Evolutionary conservation across 2,329 filamentous ascomycete species (phyloP), one percentile per base, ranked within the genome.

Genomic region (Fusarium solani-melongenae): DNA sequence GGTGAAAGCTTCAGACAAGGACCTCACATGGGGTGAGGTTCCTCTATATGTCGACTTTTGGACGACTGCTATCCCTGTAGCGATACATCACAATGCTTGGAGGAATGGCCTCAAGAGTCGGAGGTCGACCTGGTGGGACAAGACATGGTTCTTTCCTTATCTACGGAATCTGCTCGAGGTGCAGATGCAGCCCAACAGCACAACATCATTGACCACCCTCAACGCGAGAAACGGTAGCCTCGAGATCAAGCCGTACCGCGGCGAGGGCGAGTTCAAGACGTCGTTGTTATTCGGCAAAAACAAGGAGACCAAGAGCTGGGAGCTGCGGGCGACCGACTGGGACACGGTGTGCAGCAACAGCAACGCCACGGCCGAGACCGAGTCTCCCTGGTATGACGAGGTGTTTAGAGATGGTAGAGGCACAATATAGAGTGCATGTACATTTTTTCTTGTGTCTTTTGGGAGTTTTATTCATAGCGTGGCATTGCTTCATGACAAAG

Each of bases 1-100:
- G 31, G 29, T 49, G 1, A 62, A 64, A 12, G 62, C 17, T 39
- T 51, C 51, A 17, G 39, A 11, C 3, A 57, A 6, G 31, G 22
- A 24, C 29, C 5, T 58, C 41, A 22, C 20, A 22, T 79, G 79
- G 78, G 76, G 71, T 10, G 62, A 71, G 9, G 46, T 78, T 8
- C 61, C 76, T 1, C 60, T 78, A 0, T 78, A 76, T 20, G 70
- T 73, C 2, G 76, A 78, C 68, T 74, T 78, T 17, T 78, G 69
- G 75, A 78, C 75, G 17, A 74, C 69, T 0, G 65, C 76, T 0
- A 61, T 78, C 9, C 76, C 76, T 4, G 80, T 76, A 1, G 72
- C 69, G 24, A 61, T 79, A 12, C 77, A 78, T 20, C 76, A 78
- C 56, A 79, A 79, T n/a, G 75, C 77, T 2, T 76, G 73, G 74